Percentiles rank a stretch among this genome's conserved stretches.
phyloP scores from a whole-genome alignment of 257 asterid species.

The Fraxinus cuspidata region DNA sequence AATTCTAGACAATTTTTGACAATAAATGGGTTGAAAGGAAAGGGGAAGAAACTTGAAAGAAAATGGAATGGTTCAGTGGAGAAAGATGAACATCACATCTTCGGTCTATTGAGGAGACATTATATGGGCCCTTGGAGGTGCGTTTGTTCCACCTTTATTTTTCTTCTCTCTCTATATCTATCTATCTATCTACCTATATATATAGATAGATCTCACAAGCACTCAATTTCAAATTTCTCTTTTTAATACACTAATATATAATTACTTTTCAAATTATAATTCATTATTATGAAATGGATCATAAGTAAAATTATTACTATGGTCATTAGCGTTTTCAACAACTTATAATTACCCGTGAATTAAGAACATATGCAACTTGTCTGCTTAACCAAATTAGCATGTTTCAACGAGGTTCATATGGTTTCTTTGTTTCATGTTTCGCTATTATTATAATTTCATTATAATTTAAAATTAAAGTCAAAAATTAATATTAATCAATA shows the following conservation, averaged over 20 bases:
- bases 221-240: constrained; percentile 46
- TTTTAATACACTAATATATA: constrained; percentile 32
- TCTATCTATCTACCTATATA: not conserved
- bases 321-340: constrained; percentile 16
- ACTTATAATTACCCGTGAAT: constrained; percentile 46
- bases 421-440: not conserved
- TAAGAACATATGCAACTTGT: constrained; percentile 37
- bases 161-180: not conserved
- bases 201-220: constrained; percentile 27
- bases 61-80: constrained; percentile 40
- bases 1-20: constrained; percentile 25
- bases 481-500: too few species aligned
- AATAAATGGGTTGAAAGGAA: constrained; percentile 30
- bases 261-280: constrained; percentile 20
- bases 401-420: constrained; percentile 16
- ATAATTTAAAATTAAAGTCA: too few species aligned
- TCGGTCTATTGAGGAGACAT: constrained; percentile 66
- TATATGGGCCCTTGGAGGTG: constrained; percentile 57
- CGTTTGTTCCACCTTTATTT: constrained; percentile 58
- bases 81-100: constrained; percentile 49
- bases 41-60: constrained; percentile 10
- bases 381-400: constrained; percentile 10
- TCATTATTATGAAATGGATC: constrained; percentile 28
- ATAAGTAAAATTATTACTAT: constrained; percentile 15
- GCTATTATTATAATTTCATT: too few species aligned